Percentiles rank a stretch among this genome's conserved stretches.
Conservation (phyloP, 768 basidiomycete genomes). For the Amylocystis lapponica region DNA sequence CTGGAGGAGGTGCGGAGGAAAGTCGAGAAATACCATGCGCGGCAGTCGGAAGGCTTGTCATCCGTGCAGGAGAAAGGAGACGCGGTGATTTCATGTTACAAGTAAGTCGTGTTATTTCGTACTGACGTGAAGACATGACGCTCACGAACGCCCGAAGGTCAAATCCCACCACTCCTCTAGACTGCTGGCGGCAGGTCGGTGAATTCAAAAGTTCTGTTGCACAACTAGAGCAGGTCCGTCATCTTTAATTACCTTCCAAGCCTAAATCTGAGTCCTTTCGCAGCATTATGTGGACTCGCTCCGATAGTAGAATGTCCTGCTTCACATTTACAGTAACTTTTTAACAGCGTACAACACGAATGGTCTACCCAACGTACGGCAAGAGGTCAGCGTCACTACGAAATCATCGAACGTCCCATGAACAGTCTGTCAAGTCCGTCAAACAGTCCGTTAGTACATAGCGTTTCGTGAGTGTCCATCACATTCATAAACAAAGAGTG, state of each 20-base stretch:
- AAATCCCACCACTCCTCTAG: conserved; percentile 49
- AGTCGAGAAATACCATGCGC: conserved; percentile 63
- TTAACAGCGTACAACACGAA: not conserved
- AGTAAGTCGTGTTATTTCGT: conserved; percentile 36
- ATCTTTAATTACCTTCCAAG: not conserved
- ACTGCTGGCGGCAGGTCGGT: conserved; percentile 71
- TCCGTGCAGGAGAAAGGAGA: conserved; percentile 52
- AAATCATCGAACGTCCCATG: conserved; percentile 4
- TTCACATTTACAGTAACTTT: not conserved
- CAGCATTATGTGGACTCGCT: conserved; percentile 62
- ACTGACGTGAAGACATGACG: not conserved
- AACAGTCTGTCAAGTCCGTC: too few species aligned
- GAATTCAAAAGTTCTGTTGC: conserved; percentile 67
- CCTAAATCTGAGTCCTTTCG: conserved; percentile 2
- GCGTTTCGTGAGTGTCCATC: too few species aligned
- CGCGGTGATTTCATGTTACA: conserved; percentile 71
- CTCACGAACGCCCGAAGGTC: conserved; percentile 17
- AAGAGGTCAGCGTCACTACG: conserved; percentile 1
- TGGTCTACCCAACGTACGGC: conserved; percentile 4
- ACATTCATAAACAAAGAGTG: too few species aligned
- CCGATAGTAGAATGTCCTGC: conserved; percentile 15
- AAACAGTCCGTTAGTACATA: too few species aligned
- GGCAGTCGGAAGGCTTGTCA: conserved; percentile 48
- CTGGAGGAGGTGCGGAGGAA: conserved; percentile 68
- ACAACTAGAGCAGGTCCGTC: conserved; percentile 59